Conservation (phyloP, 352 stramenopile species). For the Paralagenidium karlingii region DNA sequence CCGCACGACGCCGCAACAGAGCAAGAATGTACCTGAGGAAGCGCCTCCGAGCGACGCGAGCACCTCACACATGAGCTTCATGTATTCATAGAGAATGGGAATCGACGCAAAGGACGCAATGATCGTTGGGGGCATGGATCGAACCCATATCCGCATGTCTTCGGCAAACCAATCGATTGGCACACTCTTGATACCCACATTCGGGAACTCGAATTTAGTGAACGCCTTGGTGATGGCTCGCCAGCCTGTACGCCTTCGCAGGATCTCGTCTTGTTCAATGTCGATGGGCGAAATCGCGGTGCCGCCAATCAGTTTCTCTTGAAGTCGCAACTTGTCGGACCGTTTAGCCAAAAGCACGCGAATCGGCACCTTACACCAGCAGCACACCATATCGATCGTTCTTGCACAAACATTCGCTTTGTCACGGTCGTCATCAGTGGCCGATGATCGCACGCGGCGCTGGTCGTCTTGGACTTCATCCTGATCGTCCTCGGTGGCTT, state of each 20-base stretch:
- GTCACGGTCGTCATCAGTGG: conserved; percentile 4
- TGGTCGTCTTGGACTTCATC: conserved; percentile 2
- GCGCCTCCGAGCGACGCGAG: conserved; percentile 21
- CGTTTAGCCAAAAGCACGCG: conserved; percentile 30
- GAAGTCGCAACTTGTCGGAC: conserved; percentile 25
- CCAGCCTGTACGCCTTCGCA: conserved; percentile 51
- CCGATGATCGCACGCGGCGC: background rate
- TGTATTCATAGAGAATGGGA: conserved; percentile 59
- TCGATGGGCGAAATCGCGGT: conserved; percentile 49
- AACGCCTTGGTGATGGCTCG: conserved; percentile 59
- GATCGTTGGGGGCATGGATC: conserved; percentile 51
- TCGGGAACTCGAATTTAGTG: conserved; percentile 21
- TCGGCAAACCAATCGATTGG: conserved; percentile 27
- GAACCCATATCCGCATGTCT: conserved; percentile 31
- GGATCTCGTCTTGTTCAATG: conserved; percentile 61
- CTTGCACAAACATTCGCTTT: background rate
- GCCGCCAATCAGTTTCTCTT: conserved; percentile 49
- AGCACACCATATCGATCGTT: conserved; percentile 51
- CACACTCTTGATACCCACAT: conserved; percentile 57
- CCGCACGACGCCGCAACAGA: background rate
- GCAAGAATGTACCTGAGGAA: conserved; percentile 18
- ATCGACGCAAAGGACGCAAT: conserved; percentile 50
- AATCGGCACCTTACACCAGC: conserved; percentile 68
- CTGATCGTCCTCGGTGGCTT: conserved; percentile 11
- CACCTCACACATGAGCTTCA: conserved; percentile 42